phyloP scores from a whole-genome alignment of 2,329 filamentous ascomycete genomes.

The Aureobasidium sp. region DNA sequence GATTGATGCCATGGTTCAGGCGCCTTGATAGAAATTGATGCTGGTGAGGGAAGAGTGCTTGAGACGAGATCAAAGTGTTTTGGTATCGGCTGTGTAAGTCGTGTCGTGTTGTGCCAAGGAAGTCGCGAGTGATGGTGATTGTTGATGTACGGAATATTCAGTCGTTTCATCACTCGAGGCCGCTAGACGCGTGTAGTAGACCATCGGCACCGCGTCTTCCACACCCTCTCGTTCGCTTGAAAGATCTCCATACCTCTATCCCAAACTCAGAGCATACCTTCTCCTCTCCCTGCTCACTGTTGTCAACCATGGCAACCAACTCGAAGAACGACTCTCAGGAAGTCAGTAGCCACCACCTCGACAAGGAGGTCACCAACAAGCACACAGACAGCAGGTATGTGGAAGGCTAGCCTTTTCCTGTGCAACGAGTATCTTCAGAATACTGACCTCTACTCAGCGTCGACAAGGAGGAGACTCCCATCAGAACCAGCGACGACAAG shows the following conservation, averaged over 20 bases:
- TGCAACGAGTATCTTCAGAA: neutral
- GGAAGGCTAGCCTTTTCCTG: neutral
- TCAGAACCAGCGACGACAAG: too few relatives aligned
- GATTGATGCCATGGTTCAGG: too few relatives aligned
- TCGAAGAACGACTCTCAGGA: neutral
- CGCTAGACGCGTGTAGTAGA: neutral
- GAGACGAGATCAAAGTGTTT: neutral
- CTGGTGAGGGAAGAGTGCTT: too few relatives aligned
- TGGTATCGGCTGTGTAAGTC: neutral
- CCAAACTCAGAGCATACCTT: too few relatives aligned
- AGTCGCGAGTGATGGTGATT: neutral
- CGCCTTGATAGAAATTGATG: too few relatives aligned
- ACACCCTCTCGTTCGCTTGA: neutral
- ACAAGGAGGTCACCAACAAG: neutral
- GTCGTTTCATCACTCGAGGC: neutral
- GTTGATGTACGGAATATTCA: neutral
- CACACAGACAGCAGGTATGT: neutral
- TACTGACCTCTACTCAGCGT: neutral
- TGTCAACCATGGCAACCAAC: too few relatives aligned
- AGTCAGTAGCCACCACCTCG: rapidly evolving
- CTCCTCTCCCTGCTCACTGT: too few relatives aligned
- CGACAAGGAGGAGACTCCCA: neutral
- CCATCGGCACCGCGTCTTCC: neutral
- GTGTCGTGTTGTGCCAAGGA: neutral
- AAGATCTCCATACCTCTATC: too few relatives aligned